These are phyloP conservation scores for Scenedesmus sp. DNA, from an alignment of 163 green algal genomes.

Conservation along the genomic window DNA sequence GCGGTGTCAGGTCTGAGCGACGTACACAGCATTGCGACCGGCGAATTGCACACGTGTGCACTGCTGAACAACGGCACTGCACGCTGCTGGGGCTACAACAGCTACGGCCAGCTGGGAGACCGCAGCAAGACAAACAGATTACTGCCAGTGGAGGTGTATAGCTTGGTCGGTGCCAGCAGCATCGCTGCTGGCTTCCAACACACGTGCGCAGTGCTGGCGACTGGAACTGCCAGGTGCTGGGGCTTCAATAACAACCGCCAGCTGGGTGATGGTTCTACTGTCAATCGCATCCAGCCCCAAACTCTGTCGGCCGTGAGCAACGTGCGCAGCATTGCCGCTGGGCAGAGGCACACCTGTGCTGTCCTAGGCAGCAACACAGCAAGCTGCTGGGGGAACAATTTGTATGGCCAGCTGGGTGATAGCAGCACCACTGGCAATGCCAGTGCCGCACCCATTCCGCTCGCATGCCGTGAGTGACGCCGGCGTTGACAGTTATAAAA, in stretches of 20 bases:
- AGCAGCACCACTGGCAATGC: neutral
- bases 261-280: neutral
- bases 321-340: neutral
- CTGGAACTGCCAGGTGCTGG: neutral
- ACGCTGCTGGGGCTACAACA: too few relatives aligned
- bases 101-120: too few relatives aligned
- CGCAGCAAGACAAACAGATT: too few relatives aligned
- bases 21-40: too few relatives aligned
- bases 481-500: too few relatives aligned
- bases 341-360: neutral
- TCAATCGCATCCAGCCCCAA: neutral
- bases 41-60: too few relatives aligned
- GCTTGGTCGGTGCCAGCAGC: neutral
- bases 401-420: neutral
- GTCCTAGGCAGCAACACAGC: neutral
- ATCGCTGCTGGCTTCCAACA: neutral
- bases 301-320: neutral
- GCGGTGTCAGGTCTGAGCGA: too few relatives aligned
- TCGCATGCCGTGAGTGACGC: too few relatives aligned
- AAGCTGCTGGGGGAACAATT: neutral
- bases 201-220: neutral
- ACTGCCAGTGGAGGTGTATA: neutral
- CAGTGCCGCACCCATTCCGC: neutral
- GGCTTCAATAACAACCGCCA: neutral
- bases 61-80: too few relatives aligned